A percentile compares a stretch with the other conserved stretches of the same genome.
phyloP scores from a whole-genome alignment of 202 grass and related monocot species.

The Setaria italica region DNA sequence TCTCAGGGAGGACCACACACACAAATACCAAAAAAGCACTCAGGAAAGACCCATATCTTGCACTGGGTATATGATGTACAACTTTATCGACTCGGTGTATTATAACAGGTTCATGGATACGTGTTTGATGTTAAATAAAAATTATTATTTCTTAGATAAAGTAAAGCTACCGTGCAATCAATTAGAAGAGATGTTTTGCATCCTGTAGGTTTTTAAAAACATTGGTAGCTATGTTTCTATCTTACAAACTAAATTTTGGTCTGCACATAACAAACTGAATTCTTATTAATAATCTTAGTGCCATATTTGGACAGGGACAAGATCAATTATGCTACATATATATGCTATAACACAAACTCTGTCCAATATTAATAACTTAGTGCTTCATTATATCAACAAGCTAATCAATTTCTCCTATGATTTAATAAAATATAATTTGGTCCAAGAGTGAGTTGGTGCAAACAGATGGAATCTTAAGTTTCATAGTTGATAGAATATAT shows the following conservation, averaged over 20 bases:
- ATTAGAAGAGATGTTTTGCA: neutral
- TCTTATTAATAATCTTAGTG: neutral
- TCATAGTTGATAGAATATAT: neutral
- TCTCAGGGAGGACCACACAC: neutral
- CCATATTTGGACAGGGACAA: neutral
- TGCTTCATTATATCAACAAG: neutral
- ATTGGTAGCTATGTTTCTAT: neutral
- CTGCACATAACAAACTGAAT: neutral
- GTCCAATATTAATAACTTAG: no score
- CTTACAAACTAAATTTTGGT: neutral
- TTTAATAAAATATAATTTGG: neutral
- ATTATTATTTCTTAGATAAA: neutral
- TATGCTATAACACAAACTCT: neutral
- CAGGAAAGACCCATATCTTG: neutral
- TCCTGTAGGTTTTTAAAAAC: neutral
- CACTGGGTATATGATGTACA: neutral
- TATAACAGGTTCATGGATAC: neutral
- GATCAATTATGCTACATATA: neutral
- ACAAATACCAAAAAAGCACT: neutral
- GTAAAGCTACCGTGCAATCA: neutral
- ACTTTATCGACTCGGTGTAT: neutral
- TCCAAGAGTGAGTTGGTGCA: neutral
- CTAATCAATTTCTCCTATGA: neutral
- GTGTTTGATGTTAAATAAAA: neutral
- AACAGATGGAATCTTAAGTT: neutral